Percentiles rank a stretch among this genome's conserved stretches.
Evolutionary conservation across 139 green algal species (phyloP).

Genomic region (Edaphochlamys debaryana): DNA sequence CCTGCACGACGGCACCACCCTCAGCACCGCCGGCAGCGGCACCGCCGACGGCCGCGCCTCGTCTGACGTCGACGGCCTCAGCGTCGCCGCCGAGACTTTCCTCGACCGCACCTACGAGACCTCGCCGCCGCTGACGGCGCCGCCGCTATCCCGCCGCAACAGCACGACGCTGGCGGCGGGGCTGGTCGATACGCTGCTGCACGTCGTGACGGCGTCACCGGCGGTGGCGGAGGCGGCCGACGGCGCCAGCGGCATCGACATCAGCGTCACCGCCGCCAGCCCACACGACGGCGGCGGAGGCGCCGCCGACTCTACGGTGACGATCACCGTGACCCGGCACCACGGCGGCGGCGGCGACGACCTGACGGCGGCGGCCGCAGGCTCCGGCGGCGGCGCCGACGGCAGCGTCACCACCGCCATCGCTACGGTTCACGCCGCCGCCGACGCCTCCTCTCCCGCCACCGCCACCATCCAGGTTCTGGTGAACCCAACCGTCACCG

Average conservation of each 20-base stretch:
- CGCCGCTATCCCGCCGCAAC: background rate
- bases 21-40: background rate
- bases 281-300: background rate
- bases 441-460: background rate
- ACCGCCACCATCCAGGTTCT: conserved; percentile 20
- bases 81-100: too few species aligned
- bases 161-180: background rate
- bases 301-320: background rate
- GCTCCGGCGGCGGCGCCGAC: background rate
- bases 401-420: conserved; percentile 33
- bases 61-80: too few species aligned
- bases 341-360: background rate
- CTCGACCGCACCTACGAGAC: too few species aligned
- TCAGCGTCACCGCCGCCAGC: conserved; percentile 14
- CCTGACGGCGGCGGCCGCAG: too few species aligned
- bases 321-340: conserved; percentile 10
- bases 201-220: conserved; percentile 5
- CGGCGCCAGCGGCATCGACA: conserved; percentile 10
- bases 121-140: background rate
- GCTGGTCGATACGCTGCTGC: conserved; percentile 9
- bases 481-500: background rate
- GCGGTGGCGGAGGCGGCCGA: background rate
- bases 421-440: background rate
- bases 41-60: too few species aligned
- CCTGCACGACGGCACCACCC: too few species aligned